Conservation (phyloP, 2,329 filamentous ascomycete species). For the Parascedosporium putredinis region DNA sequence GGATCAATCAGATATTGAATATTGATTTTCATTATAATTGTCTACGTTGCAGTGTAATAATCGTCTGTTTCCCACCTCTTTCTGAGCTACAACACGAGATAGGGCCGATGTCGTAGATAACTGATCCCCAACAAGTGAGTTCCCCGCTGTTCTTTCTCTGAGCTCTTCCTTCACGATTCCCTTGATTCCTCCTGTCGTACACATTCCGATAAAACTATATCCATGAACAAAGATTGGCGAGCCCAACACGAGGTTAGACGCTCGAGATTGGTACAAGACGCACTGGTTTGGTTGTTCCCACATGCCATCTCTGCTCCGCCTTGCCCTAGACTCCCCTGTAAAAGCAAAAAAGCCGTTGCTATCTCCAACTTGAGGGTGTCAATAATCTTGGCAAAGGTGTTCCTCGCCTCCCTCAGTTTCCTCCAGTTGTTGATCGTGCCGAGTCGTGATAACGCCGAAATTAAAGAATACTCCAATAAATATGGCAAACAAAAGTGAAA, state of each 20-base stretch:
- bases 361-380: conserved; percentile 1
- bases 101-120: too few relatives aligned
- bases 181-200: not conserved
- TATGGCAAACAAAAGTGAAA: not conserved
- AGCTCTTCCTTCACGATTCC: not conserved
- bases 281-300: too few relatives aligned
- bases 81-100: too few relatives aligned
- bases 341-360: conserved; percentile 8
- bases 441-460: conserved; percentile 3
- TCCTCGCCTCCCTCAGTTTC: not conserved
- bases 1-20: conserved; percentile 3
- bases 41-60: conserved; percentile 7
- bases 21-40: conserved; percentile 7
- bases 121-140: too few relatives aligned
- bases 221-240: conserved; percentile 1
- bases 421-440: not conserved
- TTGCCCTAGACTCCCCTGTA: conserved; percentile 1
- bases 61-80: too few relatives aligned
- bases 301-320: not conserved
- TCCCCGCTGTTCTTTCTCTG: not conserved
- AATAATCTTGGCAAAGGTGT: conserved; percentile 5
- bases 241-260: not conserved
- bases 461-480: conserved; percentile 3
- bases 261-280: not conserved
- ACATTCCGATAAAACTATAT: conserved; percentile 5